Evolutionary conservation across 768 basidiomycete genomes (phyloP).

Genomic region (Tylopilus sp.): DNA sequence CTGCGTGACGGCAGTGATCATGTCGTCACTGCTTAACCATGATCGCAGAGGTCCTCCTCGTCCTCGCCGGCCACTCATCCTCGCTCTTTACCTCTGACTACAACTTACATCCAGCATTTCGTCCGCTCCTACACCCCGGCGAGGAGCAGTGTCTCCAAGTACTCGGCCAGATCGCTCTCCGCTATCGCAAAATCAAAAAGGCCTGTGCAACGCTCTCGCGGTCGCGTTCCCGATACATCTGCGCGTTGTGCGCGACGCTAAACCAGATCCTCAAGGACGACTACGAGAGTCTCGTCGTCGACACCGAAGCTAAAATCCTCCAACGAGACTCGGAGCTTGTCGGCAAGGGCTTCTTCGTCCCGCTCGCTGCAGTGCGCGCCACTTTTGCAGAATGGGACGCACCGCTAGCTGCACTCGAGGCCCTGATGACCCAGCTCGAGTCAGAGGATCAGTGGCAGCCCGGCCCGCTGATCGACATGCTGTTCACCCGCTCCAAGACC

Average conservation of each 20-base stretch:
- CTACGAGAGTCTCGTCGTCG: conserved; percentile 75
- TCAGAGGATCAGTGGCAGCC: conserved; percentile 52
- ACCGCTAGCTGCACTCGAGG: conserved; percentile 68
- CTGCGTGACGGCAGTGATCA: conserved; percentile 9
- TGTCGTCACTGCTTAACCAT: neutral
- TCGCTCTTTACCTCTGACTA: conserved; percentile 70
- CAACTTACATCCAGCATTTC: conserved; percentile 59
- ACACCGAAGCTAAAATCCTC: conserved; percentile 79
- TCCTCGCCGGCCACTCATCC: conserved; percentile 85
- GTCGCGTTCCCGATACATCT: conserved; percentile 71
- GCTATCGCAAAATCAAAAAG: conserved; percentile 70
- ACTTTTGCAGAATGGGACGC: conserved; percentile 88
- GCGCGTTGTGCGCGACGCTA: conserved; percentile 72
- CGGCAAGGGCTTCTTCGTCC: conserved; percentile 78
- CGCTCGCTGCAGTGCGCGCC: conserved; percentile 79
- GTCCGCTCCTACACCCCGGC: conserved; percentile 79
- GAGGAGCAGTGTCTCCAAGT: conserved; percentile 83
- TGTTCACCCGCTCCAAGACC: conserved; percentile 67
- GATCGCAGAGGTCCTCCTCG: conserved; percentile 86
- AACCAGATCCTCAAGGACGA: conserved; percentile 72
- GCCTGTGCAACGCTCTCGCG: conserved; percentile 49
- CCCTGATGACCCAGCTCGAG: conserved; percentile 62
- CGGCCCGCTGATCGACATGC: conserved; percentile 77
- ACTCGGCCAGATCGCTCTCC: conserved; percentile 68
- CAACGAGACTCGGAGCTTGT: conserved; percentile 73